Conservation (phyloP, 352 stramenopile genomes). For the Globisporangium irregulare region DNA sequence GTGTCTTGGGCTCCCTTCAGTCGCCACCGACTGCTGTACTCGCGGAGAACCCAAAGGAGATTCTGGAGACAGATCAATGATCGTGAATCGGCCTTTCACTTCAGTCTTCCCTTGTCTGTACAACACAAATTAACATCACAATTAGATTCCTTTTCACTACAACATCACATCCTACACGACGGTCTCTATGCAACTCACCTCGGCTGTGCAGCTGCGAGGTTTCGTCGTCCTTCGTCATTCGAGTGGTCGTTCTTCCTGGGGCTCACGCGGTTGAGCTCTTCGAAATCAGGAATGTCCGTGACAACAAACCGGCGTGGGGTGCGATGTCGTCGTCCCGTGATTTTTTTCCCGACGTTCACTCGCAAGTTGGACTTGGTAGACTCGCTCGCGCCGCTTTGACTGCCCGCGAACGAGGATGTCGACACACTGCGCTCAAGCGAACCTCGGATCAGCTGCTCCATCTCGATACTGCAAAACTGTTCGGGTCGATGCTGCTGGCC, state of each 20-base stretch:
- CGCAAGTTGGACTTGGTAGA: neutral
- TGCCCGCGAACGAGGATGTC: constrained; percentile 12
- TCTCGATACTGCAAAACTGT: neutral
- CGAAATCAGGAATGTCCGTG: constrained; percentile 61
- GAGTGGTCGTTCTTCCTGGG: constrained; percentile 3
- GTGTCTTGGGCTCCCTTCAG: constrained; percentile 13
- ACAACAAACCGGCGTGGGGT: constrained; percentile 67
- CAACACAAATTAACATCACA: constrained; percentile 15
- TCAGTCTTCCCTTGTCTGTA: constrained; percentile 62
- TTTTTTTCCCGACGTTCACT: constrained; percentile 24
- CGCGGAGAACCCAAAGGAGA: constrained; percentile 30
- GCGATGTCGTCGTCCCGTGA: constrained; percentile 53
- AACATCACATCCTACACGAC: neutral
- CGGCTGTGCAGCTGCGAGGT: neutral
- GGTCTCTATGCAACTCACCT: neutral
- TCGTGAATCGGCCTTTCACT: constrained; percentile 72
- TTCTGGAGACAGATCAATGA: constrained; percentile 75
- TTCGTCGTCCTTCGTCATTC: neutral
- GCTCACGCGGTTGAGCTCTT: constrained; percentile 19
- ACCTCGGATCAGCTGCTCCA: constrained; percentile 1
- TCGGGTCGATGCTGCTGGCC: constrained; percentile 6
- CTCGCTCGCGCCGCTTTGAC: constrained; percentile 4
- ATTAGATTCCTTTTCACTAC: neutral
- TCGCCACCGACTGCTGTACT: neutral
- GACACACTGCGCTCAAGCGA: constrained; percentile 16